Base-by-base conservation (phyloP, 306 rosid species). In the Pyrus pyrifolia region DNA sequence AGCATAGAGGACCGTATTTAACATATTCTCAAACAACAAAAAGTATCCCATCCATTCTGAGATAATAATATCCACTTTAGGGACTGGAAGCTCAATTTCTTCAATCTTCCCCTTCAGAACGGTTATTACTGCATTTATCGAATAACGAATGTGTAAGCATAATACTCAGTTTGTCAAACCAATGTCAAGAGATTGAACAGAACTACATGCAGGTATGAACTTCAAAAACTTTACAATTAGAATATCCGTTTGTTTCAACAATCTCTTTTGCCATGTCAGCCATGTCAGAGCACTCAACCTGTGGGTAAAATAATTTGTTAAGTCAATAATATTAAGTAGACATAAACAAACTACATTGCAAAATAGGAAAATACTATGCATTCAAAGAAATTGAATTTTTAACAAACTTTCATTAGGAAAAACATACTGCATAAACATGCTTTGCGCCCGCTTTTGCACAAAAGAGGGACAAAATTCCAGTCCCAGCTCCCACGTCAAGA, bases 11-110 rank as follows among this genome's bases (percentile, higher is more conserved):
- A 96, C 99, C 3, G 99, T 91, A 76, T 96, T 89, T 76, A 96
- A 80, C 99, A 96, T 96, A 74, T 96, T 92, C 89, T 96, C 99
- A 80, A 92, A 96, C 91, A 96, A 80, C 84, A 92, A 87, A 81
- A 96, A 96, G 81, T 96, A 92, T 61, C 99, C 99, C 99, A 96
- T 96, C 99, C 99, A 96, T 78, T 96, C 99, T 14, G 99, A 96
- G 75, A 96, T 90, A 35, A 96, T 92, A 53, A 96, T 96, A 81
- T 96, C 99, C 79, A 96, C 99, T 87, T 86, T 88, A 18, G 87
- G 82, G 42, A 96, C 93, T 3, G 99, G 99, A 80, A 96, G 98
- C 80, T 92, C 99, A 52, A 92, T 79, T 84, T 96, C 99, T 87
- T 96, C 99, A 58, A 92, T 81, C 87, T 96, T 96, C 35, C 98